These are phyloP conservation scores for Auriscalpium vulgare DNA, from an alignment of 768 basidiomycete species.

Conservation along the genomic window DNA sequence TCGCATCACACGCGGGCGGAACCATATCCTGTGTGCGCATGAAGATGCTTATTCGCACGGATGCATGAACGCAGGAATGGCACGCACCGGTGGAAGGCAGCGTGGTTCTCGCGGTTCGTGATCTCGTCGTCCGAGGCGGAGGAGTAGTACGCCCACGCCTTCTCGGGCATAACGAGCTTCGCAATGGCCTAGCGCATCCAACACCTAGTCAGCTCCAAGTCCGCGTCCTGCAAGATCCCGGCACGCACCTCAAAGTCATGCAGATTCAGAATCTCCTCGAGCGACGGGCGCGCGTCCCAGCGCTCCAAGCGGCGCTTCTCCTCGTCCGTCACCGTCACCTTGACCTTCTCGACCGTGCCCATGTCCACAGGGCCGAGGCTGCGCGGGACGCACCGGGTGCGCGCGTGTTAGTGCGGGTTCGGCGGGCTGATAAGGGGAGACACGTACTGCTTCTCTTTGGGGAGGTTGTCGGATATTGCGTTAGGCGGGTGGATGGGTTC, in stretches of 20 bases:
- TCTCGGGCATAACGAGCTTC: constrained; percentile 68
- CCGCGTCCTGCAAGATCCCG: background rate
- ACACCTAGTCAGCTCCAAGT: background rate
- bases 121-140: constrained; percentile 97
- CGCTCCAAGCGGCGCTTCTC: constrained; percentile 65
- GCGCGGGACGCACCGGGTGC: background rate
- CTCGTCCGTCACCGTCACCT: constrained; percentile 56
- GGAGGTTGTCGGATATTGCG: constrained; percentile 68
- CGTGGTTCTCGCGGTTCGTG: constrained; percentile 81
- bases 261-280: constrained; percentile 77
- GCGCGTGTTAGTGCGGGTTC: too few species aligned
- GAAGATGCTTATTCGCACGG: too few species aligned
- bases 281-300: constrained; percentile 54
- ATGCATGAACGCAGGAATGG: background rate
- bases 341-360: constrained; percentile 53
- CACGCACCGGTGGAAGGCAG: constrained; percentile 77
- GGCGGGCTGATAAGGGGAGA: background rate
- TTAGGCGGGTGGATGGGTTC: constrained; percentile 87
- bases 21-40: constrained; percentile 22
- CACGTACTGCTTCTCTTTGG: constrained; percentile 65
- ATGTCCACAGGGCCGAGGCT: constrained; percentile 66
- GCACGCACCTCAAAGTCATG: constrained; percentile 84
- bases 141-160: constrained; percentile 95
- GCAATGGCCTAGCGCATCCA: constrained; percentile 58
- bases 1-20: constrained; percentile 40